phyloP scores from a whole-genome alignment of 2,329 filamentous ascomycete genomes.

The Colletotrichum costaricense region DNA sequence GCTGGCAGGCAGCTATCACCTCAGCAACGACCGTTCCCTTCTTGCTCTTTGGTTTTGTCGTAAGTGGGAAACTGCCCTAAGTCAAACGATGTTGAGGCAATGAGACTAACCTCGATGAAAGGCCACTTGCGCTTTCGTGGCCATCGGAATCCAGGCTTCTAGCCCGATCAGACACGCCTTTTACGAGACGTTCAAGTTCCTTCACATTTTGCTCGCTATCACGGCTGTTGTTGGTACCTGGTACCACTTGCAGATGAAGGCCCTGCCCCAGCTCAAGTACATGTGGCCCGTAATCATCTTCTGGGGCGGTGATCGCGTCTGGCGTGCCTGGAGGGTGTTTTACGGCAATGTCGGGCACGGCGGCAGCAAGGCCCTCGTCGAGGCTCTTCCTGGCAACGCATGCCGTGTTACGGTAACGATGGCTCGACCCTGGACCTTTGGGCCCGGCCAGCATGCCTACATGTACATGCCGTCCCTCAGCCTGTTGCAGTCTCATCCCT shows the following conservation, averaged over 20 bases:
- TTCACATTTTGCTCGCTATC: conserved; percentile 75
- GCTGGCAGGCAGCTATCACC: conserved; percentile 60
- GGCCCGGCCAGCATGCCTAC: conserved; percentile 82
- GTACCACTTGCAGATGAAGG: conserved; percentile 71
- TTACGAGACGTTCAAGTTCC: conserved; percentile 81
- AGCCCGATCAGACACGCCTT: conserved; percentile 81
- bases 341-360: conserved; percentile 76
- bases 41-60: conserved; percentile 73
- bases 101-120: conserved; percentile 42
- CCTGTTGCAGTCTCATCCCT: conserved; percentile 81
- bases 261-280: conserved; percentile 67
- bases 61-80: conserved; percentile 50
- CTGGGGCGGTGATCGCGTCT: conserved; percentile 73
- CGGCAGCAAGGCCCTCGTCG: conserved; percentile 76
- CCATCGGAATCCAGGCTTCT: conserved; percentile 75
- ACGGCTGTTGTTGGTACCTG: conserved; percentile 72
- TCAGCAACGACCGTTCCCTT: conserved; percentile 53
- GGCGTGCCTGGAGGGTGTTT: conserved; percentile 69
- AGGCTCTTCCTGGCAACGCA: conserved; percentile 81
- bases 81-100: conserved; percentile 24
- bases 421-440: conserved; percentile 81
- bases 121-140: conserved; percentile 70
- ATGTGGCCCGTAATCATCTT: conserved; percentile 71
- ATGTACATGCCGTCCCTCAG: conserved; percentile 80
- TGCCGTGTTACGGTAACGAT: conserved; percentile 79